Base-by-base conservation (phyloP, 179 eudicot genomes). In the Silene vulgaris region DNA sequence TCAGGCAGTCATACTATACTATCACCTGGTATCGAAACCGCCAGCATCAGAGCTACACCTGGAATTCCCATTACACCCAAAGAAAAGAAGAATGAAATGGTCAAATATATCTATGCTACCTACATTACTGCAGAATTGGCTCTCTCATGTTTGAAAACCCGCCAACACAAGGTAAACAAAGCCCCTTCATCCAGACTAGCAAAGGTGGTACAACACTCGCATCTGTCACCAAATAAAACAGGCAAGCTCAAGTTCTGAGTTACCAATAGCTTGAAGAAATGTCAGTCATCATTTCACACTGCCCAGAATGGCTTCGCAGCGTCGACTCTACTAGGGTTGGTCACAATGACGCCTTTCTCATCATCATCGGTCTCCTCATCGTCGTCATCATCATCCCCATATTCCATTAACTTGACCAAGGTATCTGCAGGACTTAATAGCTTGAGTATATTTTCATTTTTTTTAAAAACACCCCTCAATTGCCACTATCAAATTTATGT, bases 261-360 rank as follows among this genome's bases (percentile, higher is more conserved):
- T 48, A 69, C n/a, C 57, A 45, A 8, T 45, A 20, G 13, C 30
- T 69, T 21, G 56, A 67, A 35, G 28, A 29, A 9, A 20, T 65
- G 67, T 72, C 74, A 26, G 40, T 26, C 28, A 35, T 68, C 52
- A 63, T 45, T 62, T 91, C 88, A 89, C 20, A 84, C 84, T 52
- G 96, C 93, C 96, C 96, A 91, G 75, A 93, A 93, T 61, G 97
- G 98, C 78, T 91, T 93, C 32, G 88, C 76, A 35, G 80, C 40
- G 7, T 78, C 78, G n/a, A 67, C 50, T 50, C 59, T 69, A 59
- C 68, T 81, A 71, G 83, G 82, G 23, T 78, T 76, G 64, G 76
- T 66, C 20, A 75, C 70, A 12, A 52, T 12, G 17, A 69, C 66
- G 68, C 77, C 67, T 52, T 65, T 5, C 66, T 62, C 75, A 62